A percentile compares a stretch with the other conserved stretches of the same genome.
phyloP scores from a whole-genome alignment of 108 stramenopile genomes.

The Mediolabrus comicus region DNA sequence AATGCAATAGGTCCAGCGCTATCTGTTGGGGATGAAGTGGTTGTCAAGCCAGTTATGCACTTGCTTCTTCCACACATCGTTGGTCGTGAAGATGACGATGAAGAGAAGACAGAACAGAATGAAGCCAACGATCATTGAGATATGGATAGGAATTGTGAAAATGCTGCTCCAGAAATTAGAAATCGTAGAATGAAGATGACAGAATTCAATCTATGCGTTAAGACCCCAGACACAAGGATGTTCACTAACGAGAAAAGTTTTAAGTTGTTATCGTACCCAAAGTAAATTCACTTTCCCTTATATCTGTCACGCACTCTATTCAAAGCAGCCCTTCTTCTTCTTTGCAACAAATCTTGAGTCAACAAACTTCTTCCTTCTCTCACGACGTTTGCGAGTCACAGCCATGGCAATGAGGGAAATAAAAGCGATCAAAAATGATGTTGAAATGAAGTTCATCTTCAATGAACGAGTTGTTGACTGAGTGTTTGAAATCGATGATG shows the following conservation, averaged over 20 bases:
- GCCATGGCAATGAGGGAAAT: not conserved
- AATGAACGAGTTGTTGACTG: not conserved
- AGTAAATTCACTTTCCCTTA: not conserved
- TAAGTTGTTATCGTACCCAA: too few relatives aligned
- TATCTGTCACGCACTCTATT: too few relatives aligned
- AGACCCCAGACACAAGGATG: too few relatives aligned
- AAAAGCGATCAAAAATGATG: not conserved
- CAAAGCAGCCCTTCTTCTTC: not conserved
- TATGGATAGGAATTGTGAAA: too few relatives aligned
- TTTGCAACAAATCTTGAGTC: slow-evolving; percentile 4
- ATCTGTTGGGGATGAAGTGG: not conserved
- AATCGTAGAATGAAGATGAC: not conserved
- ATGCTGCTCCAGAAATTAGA: not conserved
- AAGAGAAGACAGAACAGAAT: not conserved
- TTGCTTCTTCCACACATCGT: not conserved
- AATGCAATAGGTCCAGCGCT: not conserved
- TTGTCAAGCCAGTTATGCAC: not conserved
- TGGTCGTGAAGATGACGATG: not conserved
- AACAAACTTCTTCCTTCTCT: slow-evolving; percentile 12
- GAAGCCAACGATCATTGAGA: not conserved
- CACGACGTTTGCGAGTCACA: not conserved
- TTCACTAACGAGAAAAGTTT: too few relatives aligned
- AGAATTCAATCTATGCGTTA: not conserved
- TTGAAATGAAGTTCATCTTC: not conserved
- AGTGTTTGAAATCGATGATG: not conserved